Evolutionary conservation across 2,329 filamentous ascomycete species (phyloP), one percentile per base, ranked within the genome.

Genomic region (Botryosphaeria agaves): DNA sequence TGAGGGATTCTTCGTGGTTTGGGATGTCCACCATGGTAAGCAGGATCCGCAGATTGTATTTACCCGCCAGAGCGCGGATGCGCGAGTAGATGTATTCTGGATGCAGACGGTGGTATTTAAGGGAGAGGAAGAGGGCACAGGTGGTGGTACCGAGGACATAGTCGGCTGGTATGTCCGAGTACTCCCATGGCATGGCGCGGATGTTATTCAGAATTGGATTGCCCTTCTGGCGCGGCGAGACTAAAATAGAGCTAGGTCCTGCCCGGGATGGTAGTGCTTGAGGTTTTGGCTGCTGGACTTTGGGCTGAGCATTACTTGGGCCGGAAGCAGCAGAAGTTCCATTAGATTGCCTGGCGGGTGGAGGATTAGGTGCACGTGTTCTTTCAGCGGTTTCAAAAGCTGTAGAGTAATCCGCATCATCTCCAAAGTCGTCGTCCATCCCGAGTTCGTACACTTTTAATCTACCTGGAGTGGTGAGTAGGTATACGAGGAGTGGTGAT

Each of bases 81-180:
- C 89, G 78, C 15, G 78, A 84, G 59, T 95, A 95, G 45, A 98
- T 83, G 60, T 98, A 98, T 55, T 98, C 89, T 1, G 89, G 89
- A 48, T 98, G 89, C 31, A 98, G 66, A 17, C 87, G 82, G 54
- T 98, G 89, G 54, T 98, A 98, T 54, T 95, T 98, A 32, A 98
- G 68, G 28, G 82, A 91, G 25, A 98, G 62, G 49, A 95, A 98
- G 4, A 98, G 65, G 1, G 82, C 85, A 46, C 87, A 93, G 5
- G 85, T 92, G 0, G 84, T 92, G 25, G 69, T 50, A 0, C 89
- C 87, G 28, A 95, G 63, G 6, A 87, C 77, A 51, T 91, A 98
- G 56, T 98, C 89, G 18, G 87, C 82, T 1, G 79, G 76, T n/a
- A 93, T 93, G 46, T 95, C 87, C 37, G 82, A 85, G 53, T 93